Evolutionary conservation across 2,329 filamentous ascomycete species (phyloP), one percentile per base, ranked within the genome.

Genomic region (Plectosphaerella cucumerina): DNA sequence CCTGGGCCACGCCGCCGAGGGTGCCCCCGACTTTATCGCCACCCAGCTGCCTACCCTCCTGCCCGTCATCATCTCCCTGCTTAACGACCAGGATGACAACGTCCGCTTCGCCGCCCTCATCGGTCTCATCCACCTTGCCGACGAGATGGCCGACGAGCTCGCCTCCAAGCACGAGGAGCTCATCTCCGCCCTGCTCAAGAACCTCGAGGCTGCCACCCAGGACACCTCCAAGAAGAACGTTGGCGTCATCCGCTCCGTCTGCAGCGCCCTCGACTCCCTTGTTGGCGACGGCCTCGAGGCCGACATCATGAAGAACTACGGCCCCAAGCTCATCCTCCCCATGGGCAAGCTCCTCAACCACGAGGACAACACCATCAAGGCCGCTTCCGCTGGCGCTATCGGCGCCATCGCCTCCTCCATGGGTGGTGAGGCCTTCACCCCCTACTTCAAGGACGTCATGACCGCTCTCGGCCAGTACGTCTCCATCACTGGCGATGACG

Each of bases 1-100:
- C 46, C 81, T 99, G 5, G 93, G 93, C 53, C 95, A 93, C 76
- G 93, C 90, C 60, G 93, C 96, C 49, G 94, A 97, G 76, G 94
- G 94, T 60, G 93, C 94, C 26, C 94, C 94, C 15, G 94, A 99
- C 69, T 99, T 97, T 71, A 91, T 97, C 64, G 90, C 90, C 57
- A 96, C 92, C 18, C 94, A 99, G 71, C 82, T 97, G 56, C 80
- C 87, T 63, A 82, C 87, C 58, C 87, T 97, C 58, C 83, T 97
- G 67, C 94, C 94, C 46, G 79, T 89, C 60, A 85, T 97, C 53
- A 78, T 97, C 52, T 85, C 84, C 62, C 80, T 97, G 9, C 82
- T 99, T 37, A 80, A 90, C 65, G 94, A 99, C 65, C 76, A 82
- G n/a, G 89, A 95, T 59, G 79, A 84, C 59, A 85, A 85, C 60